phyloP scores from a whole-genome alignment of 192 early-diverging fungal species.

The Coemansia sp. region DNA sequence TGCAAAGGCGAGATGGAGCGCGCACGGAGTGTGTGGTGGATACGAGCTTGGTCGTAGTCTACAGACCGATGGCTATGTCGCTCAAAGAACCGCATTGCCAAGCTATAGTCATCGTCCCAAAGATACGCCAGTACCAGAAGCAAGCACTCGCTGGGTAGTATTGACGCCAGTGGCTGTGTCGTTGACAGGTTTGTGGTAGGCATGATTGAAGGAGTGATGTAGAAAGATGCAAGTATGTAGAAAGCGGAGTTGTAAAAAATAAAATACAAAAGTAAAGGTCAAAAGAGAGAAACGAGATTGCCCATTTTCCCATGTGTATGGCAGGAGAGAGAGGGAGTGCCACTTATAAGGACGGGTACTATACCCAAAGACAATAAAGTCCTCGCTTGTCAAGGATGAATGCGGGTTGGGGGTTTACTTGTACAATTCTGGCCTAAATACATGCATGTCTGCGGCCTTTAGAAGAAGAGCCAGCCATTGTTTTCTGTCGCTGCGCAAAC shows the following conservation, averaged over 20 bases:
- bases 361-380: not conserved
- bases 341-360: not conserved
- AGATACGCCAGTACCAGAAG: constrained; percentile 27
- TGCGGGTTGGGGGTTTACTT: not conserved
- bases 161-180: not conserved
- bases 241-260: not conserved
- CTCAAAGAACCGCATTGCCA: constrained; percentile 15
- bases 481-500: not conserved
- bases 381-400: not conserved
- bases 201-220: not conserved
- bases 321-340: not conserved
- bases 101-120: constrained; percentile 22
- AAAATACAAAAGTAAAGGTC: not conserved
- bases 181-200: not conserved
- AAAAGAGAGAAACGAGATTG: constrained; percentile 4
- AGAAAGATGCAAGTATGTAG: not conserved
- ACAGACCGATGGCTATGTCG: constrained; percentile 17
- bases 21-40: constrained; percentile 18
- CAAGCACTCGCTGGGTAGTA: constrained; percentile 35
- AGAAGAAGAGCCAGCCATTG: not conserved
- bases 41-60: constrained; percentile 43
- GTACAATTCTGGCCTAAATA: constrained; percentile 2
- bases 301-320: not conserved
- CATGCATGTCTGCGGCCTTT: not conserved
- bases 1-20: constrained; percentile 28